These are phyloP conservation scores for Spathaspora sp. DNA, from an alignment of 805 yeast genomes.

Conservation along the genomic window DNA sequence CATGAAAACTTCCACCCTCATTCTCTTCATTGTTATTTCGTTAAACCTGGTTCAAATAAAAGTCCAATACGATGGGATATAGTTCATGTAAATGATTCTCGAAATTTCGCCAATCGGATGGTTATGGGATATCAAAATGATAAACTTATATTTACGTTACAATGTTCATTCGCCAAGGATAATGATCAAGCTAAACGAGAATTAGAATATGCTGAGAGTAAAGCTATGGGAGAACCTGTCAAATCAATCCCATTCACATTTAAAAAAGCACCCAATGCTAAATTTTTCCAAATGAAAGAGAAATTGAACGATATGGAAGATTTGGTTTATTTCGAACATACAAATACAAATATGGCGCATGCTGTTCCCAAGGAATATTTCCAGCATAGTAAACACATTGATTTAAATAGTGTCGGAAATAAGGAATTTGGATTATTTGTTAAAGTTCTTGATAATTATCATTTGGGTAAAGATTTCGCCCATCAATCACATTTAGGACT, in stretches of 20 bases:
- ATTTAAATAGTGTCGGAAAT: constrained; percentile 13
- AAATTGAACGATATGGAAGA: constrained; percentile 9
- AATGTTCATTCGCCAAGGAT: constrained; percentile 28
- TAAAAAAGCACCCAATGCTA: constrained; percentile 19
- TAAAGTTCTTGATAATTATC: constrained; percentile 24
- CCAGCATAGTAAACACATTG: constrained; percentile 4
- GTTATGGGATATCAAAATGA: constrained; percentile 28
- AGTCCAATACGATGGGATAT: constrained; percentile 27
- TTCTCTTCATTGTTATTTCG: constrained; percentile 37
- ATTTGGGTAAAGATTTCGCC: constrained; percentile 20
- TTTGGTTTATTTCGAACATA: constrained; percentile 19
- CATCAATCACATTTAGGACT: constrained; percentile 19
- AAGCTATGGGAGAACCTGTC: constrained; percentile 10
- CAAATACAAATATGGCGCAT: constrained; percentile 25
- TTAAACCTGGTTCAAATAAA: constrained; percentile 30
- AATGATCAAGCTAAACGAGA: constrained; percentile 19
- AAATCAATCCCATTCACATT: constrained; percentile 29
- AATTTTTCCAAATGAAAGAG: constrained; percentile 19
- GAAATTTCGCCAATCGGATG: constrained; percentile 29
- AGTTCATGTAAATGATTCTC: constrained; percentile 27
- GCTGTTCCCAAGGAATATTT: constrained; percentile 22
- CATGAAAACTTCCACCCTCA: constrained; percentile 26
- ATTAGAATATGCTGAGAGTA: constrained; percentile 1
- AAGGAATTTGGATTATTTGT: constrained; percentile 26
- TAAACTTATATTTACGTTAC: constrained; percentile 25